Base-by-base conservation (phyloP, 441 rosid genomes). In the Gossypium davidsonii region DNA sequence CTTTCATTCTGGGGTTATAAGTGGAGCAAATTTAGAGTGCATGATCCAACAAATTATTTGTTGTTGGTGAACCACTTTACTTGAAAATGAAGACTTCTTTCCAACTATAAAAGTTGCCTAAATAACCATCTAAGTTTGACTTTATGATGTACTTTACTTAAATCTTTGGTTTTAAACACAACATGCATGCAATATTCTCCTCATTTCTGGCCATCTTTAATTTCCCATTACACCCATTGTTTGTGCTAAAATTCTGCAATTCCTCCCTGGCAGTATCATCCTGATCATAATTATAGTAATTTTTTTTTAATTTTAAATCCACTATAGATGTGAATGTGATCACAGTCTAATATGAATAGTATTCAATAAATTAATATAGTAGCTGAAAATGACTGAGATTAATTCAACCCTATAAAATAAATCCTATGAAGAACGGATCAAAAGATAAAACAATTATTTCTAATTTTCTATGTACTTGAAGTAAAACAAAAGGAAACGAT, bases 1-100 rank as follows among this genome's bases (percentile, higher is more conserved):
- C 11, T 37, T 37, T 8, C 3, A 37, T 8, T 7, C 11, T 37
- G 44, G 11, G 44, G 44, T 37, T 37, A 37, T 1, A 37, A 37
- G 44, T 37, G 11, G 44, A 8, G 44, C 11, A 37, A 8, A 37
- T 37, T 37, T 8, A 37, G 11, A 8, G 44, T 37, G 44, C 44
- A 37, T 37, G 44, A 37, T 37, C 44, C 14, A 65, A 42, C 31
- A 64, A 63, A 64, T 64, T 12, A 11, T 37, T 21, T 21, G 67
- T 58, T 64, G n/a, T 70, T 57, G 67, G 77, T 64, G 75, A 73
- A 51, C 77, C 61, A 64, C 77, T 76, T 73, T 73, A 26, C 79
- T 73, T 76, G 53, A 9, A 61, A 63, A 62, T 8, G 28, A 10
- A 62, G 20, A 62, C 21, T 62, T 17, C n/a, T 61, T 39, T 39